phyloP scores from a whole-genome alignment of 768 basidiomycete species.

The Hemileccinum rubropunctum region DNA sequence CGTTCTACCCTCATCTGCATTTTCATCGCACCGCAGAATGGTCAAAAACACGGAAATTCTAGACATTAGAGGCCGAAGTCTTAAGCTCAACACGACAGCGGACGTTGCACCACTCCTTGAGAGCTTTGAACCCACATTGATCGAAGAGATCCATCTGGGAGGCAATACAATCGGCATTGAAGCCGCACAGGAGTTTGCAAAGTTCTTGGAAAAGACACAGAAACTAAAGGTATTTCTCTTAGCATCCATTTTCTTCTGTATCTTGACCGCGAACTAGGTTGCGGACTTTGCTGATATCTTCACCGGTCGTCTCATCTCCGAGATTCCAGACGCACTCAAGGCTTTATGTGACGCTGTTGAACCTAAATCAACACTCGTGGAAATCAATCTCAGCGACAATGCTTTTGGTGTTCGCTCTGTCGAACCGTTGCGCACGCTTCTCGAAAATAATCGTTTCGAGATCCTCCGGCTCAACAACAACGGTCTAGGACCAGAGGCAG shows the following conservation, averaged over 20 bases:
- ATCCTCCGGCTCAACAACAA: slow-evolving; percentile 94
- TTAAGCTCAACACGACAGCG: slow-evolving; percentile 74
- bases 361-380: slow-evolving; percentile 74
- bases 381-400: slow-evolving; percentile 92
- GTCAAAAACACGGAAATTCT: slow-evolving; percentile 14
- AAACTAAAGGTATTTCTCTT: slow-evolving; percentile 56
- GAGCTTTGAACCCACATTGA: slow-evolving; percentile 56
- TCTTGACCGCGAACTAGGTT: slow-evolving; percentile 48
- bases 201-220: slow-evolving; percentile 67
- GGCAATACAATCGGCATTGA: slow-evolving; percentile 94
- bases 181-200: slow-evolving; percentile 81
- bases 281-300: slow-evolving; percentile 98
- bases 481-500: slow-evolving; percentile 90
- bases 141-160: slow-evolving; percentile 90
- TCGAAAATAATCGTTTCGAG: slow-evolving; percentile 75
- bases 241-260: background rate
- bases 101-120: slow-evolving; percentile 75
- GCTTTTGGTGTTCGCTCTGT: slow-evolving; percentile 96
- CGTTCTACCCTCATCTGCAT: background rate
- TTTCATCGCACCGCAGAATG: slow-evolving; percentile 14
- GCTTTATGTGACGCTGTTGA: slow-evolving; percentile 87
- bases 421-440: slow-evolving; percentile 89
- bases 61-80: slow-evolving; percentile 32
- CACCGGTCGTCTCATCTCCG: slow-evolving; percentile 91
- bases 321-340: slow-evolving; percentile 88